A percentile compares a stretch with the other conserved stretches of the same genome.
phyloP scores from a whole-genome alignment of 768 basidiomycete genomes.

The Boletus insuetus region DNA sequence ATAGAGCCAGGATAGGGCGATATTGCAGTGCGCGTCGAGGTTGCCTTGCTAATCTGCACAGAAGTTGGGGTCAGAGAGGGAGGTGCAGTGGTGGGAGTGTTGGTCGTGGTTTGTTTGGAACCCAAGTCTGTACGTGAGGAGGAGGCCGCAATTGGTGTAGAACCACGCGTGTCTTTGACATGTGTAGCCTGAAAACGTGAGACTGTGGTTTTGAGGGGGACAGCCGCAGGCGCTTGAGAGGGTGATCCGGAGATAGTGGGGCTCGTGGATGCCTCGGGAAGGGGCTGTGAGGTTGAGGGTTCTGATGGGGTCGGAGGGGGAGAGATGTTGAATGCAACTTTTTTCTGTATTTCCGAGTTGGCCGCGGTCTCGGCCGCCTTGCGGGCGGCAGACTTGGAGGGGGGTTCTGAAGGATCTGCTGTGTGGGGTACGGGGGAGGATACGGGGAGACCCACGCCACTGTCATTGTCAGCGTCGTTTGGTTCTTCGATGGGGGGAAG shows the following conservation, averaged over 20 bases:
- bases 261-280: slow-evolving; percentile 45
- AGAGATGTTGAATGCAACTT: slow-evolving; percentile 78
- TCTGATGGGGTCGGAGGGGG: slow-evolving; percentile 68
- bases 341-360: slow-evolving; percentile 62
- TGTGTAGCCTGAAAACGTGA: slow-evolving; percentile 76
- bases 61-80: slow-evolving; percentile 59
- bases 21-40: slow-evolving; percentile 61
- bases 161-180: slow-evolving; percentile 64
- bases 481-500: slow-evolving; percentile 48
- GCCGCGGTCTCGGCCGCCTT: slow-evolving; percentile 36
- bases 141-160: slow-evolving; percentile 59
- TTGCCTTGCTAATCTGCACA: slow-evolving; percentile 49
- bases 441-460: slow-evolving; percentile 36
- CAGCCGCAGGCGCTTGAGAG: slow-evolving; percentile 27
- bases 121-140: slow-evolving; percentile 61
- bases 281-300: slow-evolving; percentile 45
- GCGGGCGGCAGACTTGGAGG: slow-evolving; percentile 33
- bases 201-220: slow-evolving; percentile 59
- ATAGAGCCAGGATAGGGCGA: slow-evolving; percentile 69
- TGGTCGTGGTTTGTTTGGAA: slow-evolving; percentile 42
- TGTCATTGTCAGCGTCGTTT: slow-evolving; percentile 33
- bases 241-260: slow-evolving; percentile 32
- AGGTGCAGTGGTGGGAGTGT: slow-evolving; percentile 49
- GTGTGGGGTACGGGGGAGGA: slow-evolving; percentile 29
- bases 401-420: slow-evolving; percentile 20